Base-by-base conservation (phyloP, 2,329 filamentous ascomycete species). In the Xylariaceae sp. region DNA sequence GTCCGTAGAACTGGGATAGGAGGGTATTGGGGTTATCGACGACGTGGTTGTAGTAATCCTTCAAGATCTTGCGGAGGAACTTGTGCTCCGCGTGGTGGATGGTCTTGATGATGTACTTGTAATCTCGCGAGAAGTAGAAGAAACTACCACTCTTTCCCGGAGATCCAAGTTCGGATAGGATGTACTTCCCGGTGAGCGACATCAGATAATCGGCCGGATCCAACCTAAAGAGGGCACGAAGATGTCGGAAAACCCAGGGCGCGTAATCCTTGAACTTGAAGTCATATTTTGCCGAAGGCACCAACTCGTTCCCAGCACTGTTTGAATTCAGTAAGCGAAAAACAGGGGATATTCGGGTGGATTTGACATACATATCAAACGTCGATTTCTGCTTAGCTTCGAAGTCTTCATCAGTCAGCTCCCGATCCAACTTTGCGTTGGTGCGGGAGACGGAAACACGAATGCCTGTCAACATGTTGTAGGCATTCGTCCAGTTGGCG, bases 201-300 rank as follows among this genome's bases (percentile, higher is more conserved):
- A 99, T 95, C 62, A 99, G 85, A 73, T 99, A 99, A 75, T 99
- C 94, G 67, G 93, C 94, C 18, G 94, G 94, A 72, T 99, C 94
- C 57, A 97, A 84, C 68, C 88, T 86, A 78, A 99, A 99, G 64
- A 88, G 88, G 53, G 86, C 80, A 66, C 94, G 89, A 49, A 99
- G 82, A 75, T 92, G 90, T 70, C 94, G 90, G 76, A 99, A 99
- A 60, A 99, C 94, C 92, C 93, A 97, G 59, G 94, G 94, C n/a
- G 93, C 93, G 75, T 99, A 99, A 77, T 99, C 94, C 78, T 99
- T 99, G 82, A 99, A 99, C 76, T 99, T 99, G 86, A 99, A 99
- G 78, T 99, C 94, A 79, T 99, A 99, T 77, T 99, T 97, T 67
- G 94, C 92, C 63, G 93, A 97, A 18, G 94, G 94, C 4, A 96